Evolutionary conservation across 352 stramenopile species (phyloP), one percentile per base, ranked within the genome.

Genomic region (Thraustochytrium striatum): DNA sequence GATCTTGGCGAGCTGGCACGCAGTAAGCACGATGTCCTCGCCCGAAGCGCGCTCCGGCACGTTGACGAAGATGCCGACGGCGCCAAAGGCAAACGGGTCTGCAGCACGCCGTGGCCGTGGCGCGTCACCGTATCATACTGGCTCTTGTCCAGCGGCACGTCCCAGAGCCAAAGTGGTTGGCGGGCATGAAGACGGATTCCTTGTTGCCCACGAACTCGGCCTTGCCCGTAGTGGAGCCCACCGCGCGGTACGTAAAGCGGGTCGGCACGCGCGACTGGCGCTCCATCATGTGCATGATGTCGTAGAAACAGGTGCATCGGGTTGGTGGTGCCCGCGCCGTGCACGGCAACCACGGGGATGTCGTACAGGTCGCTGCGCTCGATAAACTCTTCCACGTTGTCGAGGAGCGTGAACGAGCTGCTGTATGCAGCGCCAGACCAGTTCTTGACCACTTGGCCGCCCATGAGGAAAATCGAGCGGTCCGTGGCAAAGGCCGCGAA

Each of bases 311-410:
- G 89, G 68, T 87, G 88, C 28, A 83, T 86, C 44, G 88, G 88
- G 69, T 91, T 91, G 3, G 87, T 92, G 2, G 88, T 91, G 44
- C 88, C 88, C 30, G 82, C 87, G 55, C 88, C 88, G 61, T 91
- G 83, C 28, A 92, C 32, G 1, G 43, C 41, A 19, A 79, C n/a
- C 13, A 52, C 72, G n/a, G 5, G 28, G 3, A 55, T 36, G 69
- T 19, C 36, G 69, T 79, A 79, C 35, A 79, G 21, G 0, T 33
- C 35, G 1, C 32, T 57, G 50, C 16, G 21, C 55, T 69, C 47
- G 19, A n/a, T 35, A 28, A 43, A 79, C 50, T 47, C 55, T 8
- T 65, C 36, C 35, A 79, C 53, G 25, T 3, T 50, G 25, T 8
- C 36, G 53, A 79, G 50, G 16, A 79, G 28, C 0, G 9, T 19